Conservation (phyloP, 2,329 filamentous ascomycete species). For the Sphaerulina populicola region DNA sequence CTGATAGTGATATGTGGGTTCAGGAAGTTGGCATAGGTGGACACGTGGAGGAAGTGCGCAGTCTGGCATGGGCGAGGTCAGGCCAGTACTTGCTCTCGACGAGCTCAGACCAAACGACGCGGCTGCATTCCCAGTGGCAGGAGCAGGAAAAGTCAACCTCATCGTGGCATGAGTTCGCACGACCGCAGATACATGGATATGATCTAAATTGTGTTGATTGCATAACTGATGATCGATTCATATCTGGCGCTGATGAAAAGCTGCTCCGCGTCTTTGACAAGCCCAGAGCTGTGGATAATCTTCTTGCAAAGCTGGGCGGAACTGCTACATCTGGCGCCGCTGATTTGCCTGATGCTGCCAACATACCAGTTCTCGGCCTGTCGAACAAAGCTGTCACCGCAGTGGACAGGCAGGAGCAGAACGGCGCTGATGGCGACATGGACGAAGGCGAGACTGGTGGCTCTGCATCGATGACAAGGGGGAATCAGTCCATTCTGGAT, state of each 20-base stretch:
- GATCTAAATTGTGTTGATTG: slow-evolving; percentile 90
- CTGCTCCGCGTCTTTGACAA: slow-evolving; percentile 92
- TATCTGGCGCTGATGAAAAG: slow-evolving; percentile 95
- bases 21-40: slow-evolving; percentile 72
- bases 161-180: slow-evolving; percentile 92
- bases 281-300: slow-evolving; percentile 69
- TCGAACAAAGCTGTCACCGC: slow-evolving; percentile 84
- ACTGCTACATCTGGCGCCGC: slow-evolving; percentile 13
- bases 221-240: slow-evolving; percentile 65
- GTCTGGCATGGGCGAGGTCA: slow-evolving; percentile 72
- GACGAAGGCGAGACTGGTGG: slow-evolving; percentile 50
- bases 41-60: slow-evolving; percentile 72
- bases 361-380: slow-evolving; percentile 87
- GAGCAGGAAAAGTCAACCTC: slow-evolving; percentile 30
- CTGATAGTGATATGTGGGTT: slow-evolving; percentile 58
- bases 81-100: slow-evolving; percentile 84
- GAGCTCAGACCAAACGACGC: slow-evolving; percentile 83
- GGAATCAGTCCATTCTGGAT: slow-evolving; percentile 55
- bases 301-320: slow-evolving; percentile 37
- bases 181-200: slow-evolving; percentile 96
- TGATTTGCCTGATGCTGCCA: slow-evolving; percentile 70
- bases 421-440: slow-evolving; percentile 28
- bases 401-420: slow-evolving; percentile 30
- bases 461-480: slow-evolving; percentile 47
- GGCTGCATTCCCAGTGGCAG: slow-evolving; percentile 75